A percentile compares a stretch with the other conserved stretches of the same genome.
Conservation (phyloP, 2,329 filamentous ascomycete species). For the Tothia fuscella region DNA sequence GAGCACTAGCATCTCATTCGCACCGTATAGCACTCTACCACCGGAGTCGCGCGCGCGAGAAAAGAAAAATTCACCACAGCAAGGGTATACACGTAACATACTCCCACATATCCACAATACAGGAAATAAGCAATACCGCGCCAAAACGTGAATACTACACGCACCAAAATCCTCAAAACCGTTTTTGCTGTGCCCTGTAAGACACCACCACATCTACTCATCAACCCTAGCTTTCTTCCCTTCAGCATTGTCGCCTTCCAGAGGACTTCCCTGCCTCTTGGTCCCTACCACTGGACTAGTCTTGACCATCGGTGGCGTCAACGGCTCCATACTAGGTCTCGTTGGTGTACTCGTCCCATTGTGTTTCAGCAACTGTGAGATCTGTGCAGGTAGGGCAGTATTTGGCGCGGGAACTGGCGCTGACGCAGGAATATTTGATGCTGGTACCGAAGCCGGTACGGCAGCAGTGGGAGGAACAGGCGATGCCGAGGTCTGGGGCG, state of each 20-base stretch:
- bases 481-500: not conserved
- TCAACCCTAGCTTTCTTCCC: constrained; percentile 5
- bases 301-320: constrained; percentile 2
- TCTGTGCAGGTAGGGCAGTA: not conserved
- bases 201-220: not conserved
- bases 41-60: no score
- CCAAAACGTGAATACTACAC: no score
- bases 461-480: not conserved
- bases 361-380: constrained; percentile 1
- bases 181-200: no score
- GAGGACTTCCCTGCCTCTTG: not conserved
- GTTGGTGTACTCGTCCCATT: constrained; percentile 6
- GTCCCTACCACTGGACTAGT: not conserved
- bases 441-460: not conserved
- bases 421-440: not conserved
- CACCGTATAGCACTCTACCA: no score
- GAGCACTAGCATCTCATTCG: no score
- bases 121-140: no score
- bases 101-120: no score
- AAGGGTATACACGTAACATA: no score
- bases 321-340: constrained; percentile 9
- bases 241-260: not conserved
- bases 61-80: no score
- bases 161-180: no score
- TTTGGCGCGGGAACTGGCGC: not conserved